Conservation (phyloP, 257 asterid species). For the Solanum paucissectum region DNA sequence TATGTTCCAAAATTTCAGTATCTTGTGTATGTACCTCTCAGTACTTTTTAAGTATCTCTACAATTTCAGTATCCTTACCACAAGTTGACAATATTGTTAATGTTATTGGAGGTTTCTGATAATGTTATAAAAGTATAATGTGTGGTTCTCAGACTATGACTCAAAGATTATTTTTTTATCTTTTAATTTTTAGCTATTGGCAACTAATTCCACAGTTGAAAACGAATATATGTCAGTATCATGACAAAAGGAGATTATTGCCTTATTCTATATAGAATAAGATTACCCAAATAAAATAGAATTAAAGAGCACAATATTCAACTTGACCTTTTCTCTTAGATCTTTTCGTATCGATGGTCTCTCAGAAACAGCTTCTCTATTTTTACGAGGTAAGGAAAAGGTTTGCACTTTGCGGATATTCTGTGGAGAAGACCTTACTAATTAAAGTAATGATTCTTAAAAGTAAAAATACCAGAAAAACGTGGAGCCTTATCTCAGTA, state of each 20-base stretch:
- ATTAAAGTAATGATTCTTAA: background rate
- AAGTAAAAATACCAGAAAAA: background rate
- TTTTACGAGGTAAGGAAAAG: background rate
- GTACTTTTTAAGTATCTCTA: background rate
- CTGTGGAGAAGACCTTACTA: background rate
- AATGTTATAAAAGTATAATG: background rate
- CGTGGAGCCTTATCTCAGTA: background rate
- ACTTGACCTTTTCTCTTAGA: background rate
- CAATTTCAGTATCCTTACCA: background rate
- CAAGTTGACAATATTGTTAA: background rate
- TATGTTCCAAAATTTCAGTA: background rate
- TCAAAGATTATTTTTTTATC: background rate
- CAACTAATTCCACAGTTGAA: background rate
- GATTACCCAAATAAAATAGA: background rate
- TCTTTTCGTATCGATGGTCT: background rate
- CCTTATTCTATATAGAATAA: background rate
- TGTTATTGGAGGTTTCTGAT: background rate
- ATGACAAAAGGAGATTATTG: background rate
- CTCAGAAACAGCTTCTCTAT: background rate
- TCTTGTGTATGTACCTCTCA: background rate
- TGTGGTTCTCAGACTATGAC: background rate
- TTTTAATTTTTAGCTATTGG: background rate
- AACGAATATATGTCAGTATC: background rate
- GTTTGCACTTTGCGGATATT: rapidly evolving
- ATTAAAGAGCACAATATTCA: background rate